A percentile compares a stretch with the other conserved stretches of the same genome.
These are phyloP conservation scores for Abelmoschus esculentus DNA, from an alignment of 345 rosid genomes.

Conservation along the genomic window DNA sequence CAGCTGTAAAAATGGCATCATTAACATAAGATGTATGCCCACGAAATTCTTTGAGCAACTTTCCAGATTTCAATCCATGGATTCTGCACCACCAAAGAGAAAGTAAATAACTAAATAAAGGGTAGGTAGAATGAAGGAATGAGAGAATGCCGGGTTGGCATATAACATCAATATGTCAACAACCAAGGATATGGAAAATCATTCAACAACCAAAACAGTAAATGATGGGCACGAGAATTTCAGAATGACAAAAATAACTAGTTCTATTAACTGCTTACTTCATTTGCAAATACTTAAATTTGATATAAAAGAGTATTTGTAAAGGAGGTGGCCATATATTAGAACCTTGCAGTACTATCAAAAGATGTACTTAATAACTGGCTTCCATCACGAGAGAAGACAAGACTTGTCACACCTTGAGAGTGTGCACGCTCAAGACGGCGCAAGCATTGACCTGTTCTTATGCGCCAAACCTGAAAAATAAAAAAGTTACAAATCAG, in stretches of 20 bases:
- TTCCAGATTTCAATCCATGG: slow-evolving; percentile 96
- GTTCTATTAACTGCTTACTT: not conserved
- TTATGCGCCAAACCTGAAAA: slow-evolving; percentile 89
- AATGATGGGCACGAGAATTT: not conserved
- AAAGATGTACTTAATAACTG: slow-evolving; percentile 92
- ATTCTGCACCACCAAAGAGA: slow-evolving; percentile 40
- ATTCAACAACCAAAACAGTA: not conserved
- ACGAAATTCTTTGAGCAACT: slow-evolving; percentile 87
- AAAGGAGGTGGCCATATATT: not conserved
- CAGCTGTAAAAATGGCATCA: slow-evolving; percentile 85
- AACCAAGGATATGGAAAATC: not conserved
- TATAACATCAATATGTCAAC: not conserved
- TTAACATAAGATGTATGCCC: slow-evolving; percentile 88
- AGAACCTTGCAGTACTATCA: slow-evolving; percentile 83
- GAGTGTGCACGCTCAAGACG: slow-evolving; percentile 92
- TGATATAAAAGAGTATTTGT: not conserved
- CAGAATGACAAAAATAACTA: not conserved
- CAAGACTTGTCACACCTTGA: slow-evolving; percentile 87
- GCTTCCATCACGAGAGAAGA: slow-evolving; percentile 95
- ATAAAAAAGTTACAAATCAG: slow-evolving; percentile 8
- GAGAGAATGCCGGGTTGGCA: not conserved
- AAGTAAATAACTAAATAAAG: not conserved
- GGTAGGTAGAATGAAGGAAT: not conserved
- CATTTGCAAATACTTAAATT: slow-evolving; percentile 5
- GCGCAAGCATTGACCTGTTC: slow-evolving; percentile 90